Percentiles rank a stretch among this genome's conserved stretches.
These are phyloP conservation scores for Cordyceps javanica DNA, from an alignment of 2,329 filamentous ascomycete species.

Conservation along the genomic window DNA sequence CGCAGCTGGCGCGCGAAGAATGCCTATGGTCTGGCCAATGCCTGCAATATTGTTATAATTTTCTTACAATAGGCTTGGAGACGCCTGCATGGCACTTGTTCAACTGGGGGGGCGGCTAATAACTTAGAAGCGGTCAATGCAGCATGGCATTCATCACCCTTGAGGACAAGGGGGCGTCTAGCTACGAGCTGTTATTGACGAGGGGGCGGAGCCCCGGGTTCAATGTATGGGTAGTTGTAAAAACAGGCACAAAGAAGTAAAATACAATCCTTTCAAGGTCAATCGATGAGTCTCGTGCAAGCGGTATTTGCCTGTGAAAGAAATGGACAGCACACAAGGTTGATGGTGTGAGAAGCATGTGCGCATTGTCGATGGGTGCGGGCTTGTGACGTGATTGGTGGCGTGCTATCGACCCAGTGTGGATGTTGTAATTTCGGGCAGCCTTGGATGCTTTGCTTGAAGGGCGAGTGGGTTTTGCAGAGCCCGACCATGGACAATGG, in stretches of 20 bases:
- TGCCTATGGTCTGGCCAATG: background rate
- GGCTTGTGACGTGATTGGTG: background rate
- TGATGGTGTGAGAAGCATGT: too few species aligned
- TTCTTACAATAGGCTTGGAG: constrained; percentile 3
- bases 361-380: background rate
- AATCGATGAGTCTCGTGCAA: background rate
- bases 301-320: too few species aligned
- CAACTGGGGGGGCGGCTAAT: constrained; percentile 2
- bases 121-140: constrained; percentile 5
- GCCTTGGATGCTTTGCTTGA: too few species aligned
- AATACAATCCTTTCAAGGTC: constrained; percentile 11
- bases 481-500: background rate
- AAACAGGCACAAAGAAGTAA: constrained; percentile 12
- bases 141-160: constrained; percentile 7
- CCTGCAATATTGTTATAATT: background rate
- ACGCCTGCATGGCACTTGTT: background rate
- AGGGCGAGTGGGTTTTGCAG: background rate
- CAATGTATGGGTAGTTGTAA: constrained; percentile 16
- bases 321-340: too few species aligned
- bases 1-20: background rate
- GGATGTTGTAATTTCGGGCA: constrained; percentile 4
- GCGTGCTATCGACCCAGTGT: background rate
- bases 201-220: background rate
- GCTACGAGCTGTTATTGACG: constrained; percentile 6
- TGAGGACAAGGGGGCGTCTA: constrained; percentile 3